Evolutionary conservation across 2,329 filamentous ascomycete genomes (phyloP).

Genomic region (Cytospora schulzeri): DNA sequence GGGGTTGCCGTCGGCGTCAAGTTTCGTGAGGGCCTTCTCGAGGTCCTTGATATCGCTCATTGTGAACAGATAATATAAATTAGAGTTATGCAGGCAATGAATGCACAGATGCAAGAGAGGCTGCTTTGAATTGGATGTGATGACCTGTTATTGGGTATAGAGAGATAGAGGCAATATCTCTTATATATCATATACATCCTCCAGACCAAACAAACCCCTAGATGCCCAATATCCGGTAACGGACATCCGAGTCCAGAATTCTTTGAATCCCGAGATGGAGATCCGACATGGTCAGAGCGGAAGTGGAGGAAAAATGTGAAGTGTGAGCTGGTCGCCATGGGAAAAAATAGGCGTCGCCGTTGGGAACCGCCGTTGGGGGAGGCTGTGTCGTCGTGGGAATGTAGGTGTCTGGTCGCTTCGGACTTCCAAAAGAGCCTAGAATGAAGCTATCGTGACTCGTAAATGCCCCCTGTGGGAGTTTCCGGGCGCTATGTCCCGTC

Average conservation of each 20-base stretch:
- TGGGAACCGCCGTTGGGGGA: not conserved
- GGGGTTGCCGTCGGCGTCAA: not conserved
- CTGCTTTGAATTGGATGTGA: not conserved
- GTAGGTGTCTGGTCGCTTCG: not conserved
- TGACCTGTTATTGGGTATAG: not conserved
- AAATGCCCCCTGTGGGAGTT: not conserved
- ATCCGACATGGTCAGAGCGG: constrained; percentile 1
- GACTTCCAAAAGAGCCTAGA: not conserved
- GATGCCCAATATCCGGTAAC: not conserved
- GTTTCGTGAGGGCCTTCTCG: not conserved
- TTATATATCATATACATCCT: not conserved
- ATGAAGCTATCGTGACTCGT: constrained; percentile 9
- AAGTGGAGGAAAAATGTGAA: not conserved
- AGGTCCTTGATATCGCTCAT: not conserved
- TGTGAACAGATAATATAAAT: not conserved
- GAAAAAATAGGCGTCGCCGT: not conserved
- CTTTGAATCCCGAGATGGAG: not conserved
- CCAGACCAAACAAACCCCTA: not conserved
- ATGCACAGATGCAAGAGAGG: not conserved
- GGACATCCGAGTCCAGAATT: not conserved
- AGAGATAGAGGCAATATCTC: not conserved
- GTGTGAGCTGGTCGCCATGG: not conserved
- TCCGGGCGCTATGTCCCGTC: not conserved
- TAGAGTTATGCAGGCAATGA: not conserved
- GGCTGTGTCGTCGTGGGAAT: not conserved